Evolutionary conservation across 768 basidiomycete genomes (phyloP).

Genomic region (Suillus plorans): DNA sequence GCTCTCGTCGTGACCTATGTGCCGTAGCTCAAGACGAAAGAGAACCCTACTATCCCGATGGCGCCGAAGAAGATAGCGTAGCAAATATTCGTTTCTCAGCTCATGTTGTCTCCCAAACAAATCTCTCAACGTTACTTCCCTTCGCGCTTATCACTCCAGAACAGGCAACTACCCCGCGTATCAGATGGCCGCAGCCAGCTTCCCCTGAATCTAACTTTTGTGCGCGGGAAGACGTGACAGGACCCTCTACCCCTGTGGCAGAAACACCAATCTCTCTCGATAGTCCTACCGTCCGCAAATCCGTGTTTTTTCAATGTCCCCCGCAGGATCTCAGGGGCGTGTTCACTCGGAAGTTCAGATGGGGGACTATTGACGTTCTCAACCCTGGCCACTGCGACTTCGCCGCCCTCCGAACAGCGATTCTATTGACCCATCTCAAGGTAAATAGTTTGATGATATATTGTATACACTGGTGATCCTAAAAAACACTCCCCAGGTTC

Average conservation of each 20-base stretch:
- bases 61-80: slow-evolving; percentile 63
- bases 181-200: slow-evolving; percentile 13
- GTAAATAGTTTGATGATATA: slow-evolving; percentile 42
- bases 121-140: slow-evolving; percentile 61
- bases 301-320: slow-evolving; percentile 41
- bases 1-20: slow-evolving; percentile 69
- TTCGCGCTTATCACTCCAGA: slow-evolving; percentile 84
- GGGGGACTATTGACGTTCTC: slow-evolving; percentile 88
- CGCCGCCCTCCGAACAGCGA: slow-evolving; percentile 76
- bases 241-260: slow-evolving; percentile 16
- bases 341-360: slow-evolving; percentile 77
- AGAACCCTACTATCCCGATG: slow-evolving; percentile 56
- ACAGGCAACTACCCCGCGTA: slow-evolving; percentile 40
- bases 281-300: slow-evolving; percentile 38
- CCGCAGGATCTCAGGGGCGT: slow-evolving; percentile 72
- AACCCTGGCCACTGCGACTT: slow-evolving; percentile 89
- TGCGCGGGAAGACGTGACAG: slow-evolving; percentile 19
- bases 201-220: slow-evolving; percentile 22
- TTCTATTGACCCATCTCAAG: slow-evolving; percentile 84
- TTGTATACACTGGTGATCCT: slow-evolving; percentile 6
- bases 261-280: slow-evolving; percentile 37
- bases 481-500: slow-evolving; percentile 47
- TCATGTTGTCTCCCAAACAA: slow-evolving; percentile 57
- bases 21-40: slow-evolving; percentile 56
- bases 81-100: slow-evolving; percentile 80